Base-by-base conservation (phyloP, 78 protist species). In the Mantamonas sphyraenae region DNA sequence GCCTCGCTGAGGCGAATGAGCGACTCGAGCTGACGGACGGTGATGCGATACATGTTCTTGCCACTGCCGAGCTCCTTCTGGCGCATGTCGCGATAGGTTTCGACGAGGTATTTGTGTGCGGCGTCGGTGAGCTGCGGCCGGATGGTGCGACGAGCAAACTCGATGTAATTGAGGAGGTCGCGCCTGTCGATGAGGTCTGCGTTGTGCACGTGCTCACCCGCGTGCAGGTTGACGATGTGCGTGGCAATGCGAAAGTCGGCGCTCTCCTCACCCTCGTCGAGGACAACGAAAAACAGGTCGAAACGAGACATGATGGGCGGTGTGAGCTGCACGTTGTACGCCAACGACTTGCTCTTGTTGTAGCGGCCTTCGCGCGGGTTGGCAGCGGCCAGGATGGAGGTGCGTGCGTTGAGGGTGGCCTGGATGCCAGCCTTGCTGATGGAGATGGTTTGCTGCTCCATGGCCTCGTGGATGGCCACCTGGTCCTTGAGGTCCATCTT, bases 381-480 rank as follows among this genome's bases (percentile, higher is more conserved):
- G 3, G 95, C 95, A 1, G 98, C 98, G 1, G 99, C 98, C 31
- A 97, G 71, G 22, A 97, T 85, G 33, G 96, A 86, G 0, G 98
- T 68, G 26, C 97, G 73, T 0, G 99, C 98, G 63, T 96, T 95
- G 19, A 95, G 81, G 1, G 98, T 89, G 4, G 99, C 99, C 35
- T 85, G 86, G 30, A 97, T 92, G 37, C 99, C 99, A 0, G 99
- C 99, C 79, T 98, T 98, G 55, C 99, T 87, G 64, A 98, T 94
- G 28, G 98, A 88, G 42, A 98, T 98, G 34, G 99, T 95, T 68
- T 98, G 99, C 88, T 98, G 99, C 53, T 98, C 99, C 99, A 98
- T 98, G 14, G 98, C 99, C 73, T 97, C 99, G 84, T 96, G 99
- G 59, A 96, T 94, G 33, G 99, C 98, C 12, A 94, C 93, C 63